Evolutionary conservation across 83 land plant species (phyloP), one percentile per base, ranked within the genome.

Genomic region (Picea abies): DNA sequence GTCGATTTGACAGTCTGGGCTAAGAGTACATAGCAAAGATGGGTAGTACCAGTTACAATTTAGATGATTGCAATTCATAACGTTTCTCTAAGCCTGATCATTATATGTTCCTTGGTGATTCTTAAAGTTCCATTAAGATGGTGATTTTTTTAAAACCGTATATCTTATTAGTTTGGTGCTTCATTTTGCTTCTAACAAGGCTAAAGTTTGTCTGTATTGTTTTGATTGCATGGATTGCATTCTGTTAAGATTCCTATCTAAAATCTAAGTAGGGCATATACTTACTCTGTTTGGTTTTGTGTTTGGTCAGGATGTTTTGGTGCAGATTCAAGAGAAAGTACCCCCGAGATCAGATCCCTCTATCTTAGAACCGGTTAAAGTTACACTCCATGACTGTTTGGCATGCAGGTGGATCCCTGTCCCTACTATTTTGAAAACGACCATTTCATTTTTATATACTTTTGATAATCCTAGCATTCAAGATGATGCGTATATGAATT

Each of bases 381-480:
- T 96, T 56, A 94, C 99, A 10, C 88, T 98, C 26, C 98, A 96
- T 80, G 99, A 98, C 63, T 98, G 99, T 84, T 90, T 98, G 87
- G 99, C 99, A 17, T 98, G 99, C 95, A 95, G 98, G 98, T 95
- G 5, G 22, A 15, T 52, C 56, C 14, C 56, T 52, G 56, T 52
- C 56, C 11, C 12, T 52, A 52, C 56, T 52, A 52, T 52, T 52
- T 52, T 52, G 14, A 52, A 52, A 52, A 52, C 10, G 14, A 10
- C 56, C 14, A 52, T 52, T 52, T 52, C 10, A 52, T 52, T 52
- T 44, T 52, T 52, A 52, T 52, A 52, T 52, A 52, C 56, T 52
- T 52, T 29, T 52, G 52, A 52, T 52, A 52, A 52, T 52, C 56
- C 56, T 10, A 52, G 56, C 56, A 52, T 52, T 52, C 56, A 52